phyloP scores from a whole-genome alignment of 495 filamentous ascomycete genomes.

The Lichina pygmaea region DNA sequence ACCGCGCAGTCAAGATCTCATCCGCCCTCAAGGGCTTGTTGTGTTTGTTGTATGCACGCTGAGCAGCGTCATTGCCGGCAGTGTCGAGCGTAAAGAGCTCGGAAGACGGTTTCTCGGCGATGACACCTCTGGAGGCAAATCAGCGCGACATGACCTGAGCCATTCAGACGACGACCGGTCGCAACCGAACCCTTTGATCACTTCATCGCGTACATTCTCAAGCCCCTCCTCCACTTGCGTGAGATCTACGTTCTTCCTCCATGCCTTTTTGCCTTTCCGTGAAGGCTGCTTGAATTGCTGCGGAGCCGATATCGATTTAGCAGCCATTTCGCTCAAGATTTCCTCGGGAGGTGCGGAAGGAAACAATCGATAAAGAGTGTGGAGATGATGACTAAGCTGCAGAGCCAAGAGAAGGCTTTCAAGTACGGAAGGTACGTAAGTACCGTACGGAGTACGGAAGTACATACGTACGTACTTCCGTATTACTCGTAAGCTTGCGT shows the following conservation, averaged over 20 bases:
- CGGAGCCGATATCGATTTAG: conserved; percentile 12
- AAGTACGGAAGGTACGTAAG: no score
- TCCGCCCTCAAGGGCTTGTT: conserved; percentile 63
- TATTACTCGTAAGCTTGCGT: no score
- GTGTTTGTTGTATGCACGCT: conserved; percentile 30
- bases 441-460: no score
- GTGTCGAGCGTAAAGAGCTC: conserved; percentile 68
- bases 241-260: conserved; percentile 93
- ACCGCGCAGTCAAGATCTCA: conserved; percentile 68
- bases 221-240: conserved; percentile 62
- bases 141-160: conserved; percentile 1
- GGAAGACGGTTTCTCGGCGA: conserved; percentile 50
- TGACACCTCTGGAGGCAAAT: conserved; percentile 32
- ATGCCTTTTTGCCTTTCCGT: conserved; percentile 92
- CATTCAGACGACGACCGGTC: neutral
- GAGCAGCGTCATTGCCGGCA: conserved; percentile 32
- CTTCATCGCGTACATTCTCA: conserved; percentile 58
- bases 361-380: neutral
- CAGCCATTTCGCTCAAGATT: neutral
- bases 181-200: conserved; percentile 49
- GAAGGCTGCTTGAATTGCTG: conserved; percentile 56
- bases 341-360: neutral
- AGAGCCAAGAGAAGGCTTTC: no score
- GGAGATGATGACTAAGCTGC: neutral
- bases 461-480: no score